phyloP scores from a whole-genome alignment of 1,284 basidiomycete genomes.

The Ustilago crameri region DNA sequence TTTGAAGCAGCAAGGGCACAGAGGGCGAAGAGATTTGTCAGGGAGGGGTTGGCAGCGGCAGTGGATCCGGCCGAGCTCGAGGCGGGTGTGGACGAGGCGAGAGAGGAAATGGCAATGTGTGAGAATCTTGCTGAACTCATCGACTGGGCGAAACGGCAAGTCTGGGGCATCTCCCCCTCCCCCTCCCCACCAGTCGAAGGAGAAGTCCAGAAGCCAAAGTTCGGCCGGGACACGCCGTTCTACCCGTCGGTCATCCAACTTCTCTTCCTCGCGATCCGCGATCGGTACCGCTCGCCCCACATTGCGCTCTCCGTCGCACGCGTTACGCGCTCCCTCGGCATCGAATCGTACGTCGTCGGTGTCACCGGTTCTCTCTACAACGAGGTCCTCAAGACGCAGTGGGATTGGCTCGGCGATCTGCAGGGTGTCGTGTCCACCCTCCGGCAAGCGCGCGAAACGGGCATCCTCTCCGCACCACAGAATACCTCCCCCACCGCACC shows the following conservation, averaged over 20 bases:
- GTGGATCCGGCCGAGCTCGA: conserved; percentile 37
- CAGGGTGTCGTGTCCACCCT: conserved; percentile 28
- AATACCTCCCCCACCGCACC: not conserved
- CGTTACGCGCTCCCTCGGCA: conserved; percentile 44
- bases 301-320: conserved; percentile 48
- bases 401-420: conserved; percentile 54
- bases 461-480: conserved; percentile 28
- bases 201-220: conserved; percentile 12
- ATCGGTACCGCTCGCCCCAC: conserved; percentile 53
- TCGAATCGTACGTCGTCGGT: conserved; percentile 59
- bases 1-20: conserved; percentile 25
- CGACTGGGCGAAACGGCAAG: conserved; percentile 41
- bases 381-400: conserved; percentile 59
- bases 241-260: conserved; percentile 60
- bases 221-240: conserved; percentile 54
- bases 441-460: conserved; percentile 40
- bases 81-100: conserved; percentile 49
- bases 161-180: conserved; percentile 38
- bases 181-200: not conserved
- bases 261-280: conserved; percentile 56
- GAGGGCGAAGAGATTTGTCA: conserved; percentile 18
- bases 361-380: conserved; percentile 58
- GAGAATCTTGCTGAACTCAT: conserved; percentile 42
- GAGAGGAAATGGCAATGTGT: conserved; percentile 41
- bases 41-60: conserved; percentile 42